These are phyloP conservation scores for Diversispora eburnea DNA, from an alignment of 192 early-diverging fungal genomes.

Conservation along the genomic window DNA sequence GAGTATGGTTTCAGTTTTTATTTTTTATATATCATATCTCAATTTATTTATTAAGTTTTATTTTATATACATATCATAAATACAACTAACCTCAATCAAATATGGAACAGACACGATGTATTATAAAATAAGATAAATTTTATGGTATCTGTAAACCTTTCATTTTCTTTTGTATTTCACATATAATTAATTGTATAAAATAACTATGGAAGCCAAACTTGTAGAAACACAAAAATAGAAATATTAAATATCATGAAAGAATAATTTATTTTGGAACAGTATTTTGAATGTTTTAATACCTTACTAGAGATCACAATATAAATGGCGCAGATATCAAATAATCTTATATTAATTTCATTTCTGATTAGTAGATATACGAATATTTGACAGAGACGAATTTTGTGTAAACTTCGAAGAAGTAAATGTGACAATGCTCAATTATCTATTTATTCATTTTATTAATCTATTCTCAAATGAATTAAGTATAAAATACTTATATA, in stretches of 20 bases:
- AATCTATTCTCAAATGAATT: conserved; percentile 8
- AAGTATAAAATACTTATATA: conserved; percentile 4
- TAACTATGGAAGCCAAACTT: conserved; percentile 15
- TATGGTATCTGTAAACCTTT: not conserved
- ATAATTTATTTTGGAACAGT: conserved; percentile 5
- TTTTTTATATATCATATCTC: not conserved
- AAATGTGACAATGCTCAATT: conserved; percentile 13
- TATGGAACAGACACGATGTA: too few relatives aligned
- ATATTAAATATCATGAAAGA: not conserved
- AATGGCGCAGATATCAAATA: too few relatives aligned
- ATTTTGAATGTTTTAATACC: not conserved
- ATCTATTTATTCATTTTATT: conserved; percentile 16
- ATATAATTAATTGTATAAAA: conserved; percentile 23
- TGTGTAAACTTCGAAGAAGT: not conserved
- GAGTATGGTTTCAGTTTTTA: conserved; percentile 11
- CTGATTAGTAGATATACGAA: not conserved
- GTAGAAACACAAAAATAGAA: conserved; percentile 10
- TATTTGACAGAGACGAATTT: not conserved
- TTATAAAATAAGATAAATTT: not conserved
- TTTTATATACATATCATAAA: not conserved
- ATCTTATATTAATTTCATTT: not conserved
- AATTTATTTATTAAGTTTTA: not conserved
- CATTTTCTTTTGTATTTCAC: conserved; percentile 11
- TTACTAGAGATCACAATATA: conserved; percentile 1
- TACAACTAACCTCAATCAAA: not conserved